phyloP scores from a whole-genome alignment of 108 stramenopile species.

The Nitzschia putrida region DNA sequence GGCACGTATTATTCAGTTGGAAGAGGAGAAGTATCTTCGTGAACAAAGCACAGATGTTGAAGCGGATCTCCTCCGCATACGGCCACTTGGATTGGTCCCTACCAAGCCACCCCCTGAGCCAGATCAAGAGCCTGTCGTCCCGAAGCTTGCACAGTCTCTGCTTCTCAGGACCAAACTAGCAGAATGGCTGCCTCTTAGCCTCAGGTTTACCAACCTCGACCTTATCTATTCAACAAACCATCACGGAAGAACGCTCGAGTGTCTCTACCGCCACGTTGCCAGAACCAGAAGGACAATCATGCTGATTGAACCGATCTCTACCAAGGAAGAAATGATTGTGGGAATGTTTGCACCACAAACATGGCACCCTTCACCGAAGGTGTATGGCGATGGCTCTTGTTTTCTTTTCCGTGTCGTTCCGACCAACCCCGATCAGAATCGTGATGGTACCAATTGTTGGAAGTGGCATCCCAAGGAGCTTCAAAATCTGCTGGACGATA shows the following conservation, averaged over 20 bases:
- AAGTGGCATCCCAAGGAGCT: constrained; percentile 59
- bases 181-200: constrained; percentile 66
- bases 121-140: constrained; percentile 18
- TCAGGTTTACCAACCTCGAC: constrained; percentile 74
- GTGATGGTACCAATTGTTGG: constrained; percentile 50
- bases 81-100: constrained; percentile 31
- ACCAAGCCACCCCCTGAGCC: constrained; percentile 11
- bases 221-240: constrained; percentile 76
- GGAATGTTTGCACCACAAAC: constrained; percentile 82
- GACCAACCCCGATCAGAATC: not conserved
- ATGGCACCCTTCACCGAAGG: constrained; percentile 58
- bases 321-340: constrained; percentile 37
- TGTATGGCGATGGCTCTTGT: constrained; percentile 80
- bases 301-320: constrained; percentile 60
- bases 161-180: constrained; percentile 56
- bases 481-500: constrained; percentile 22
- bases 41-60: constrained; percentile 38
- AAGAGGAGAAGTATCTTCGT: constrained; percentile 58
- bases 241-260: constrained; percentile 77
- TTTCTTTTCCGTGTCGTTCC: constrained; percentile 70
- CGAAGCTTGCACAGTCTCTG: constrained; percentile 54
- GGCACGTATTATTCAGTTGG: constrained; percentile 60
- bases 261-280: constrained; percentile 57
- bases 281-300: constrained; percentile 67
- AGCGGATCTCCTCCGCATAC: constrained; percentile 8